These are phyloP conservation scores for Rhodotorula babjevae DNA, from an alignment of 768 basidiomycete species.

Conservation along the genomic window DNA sequence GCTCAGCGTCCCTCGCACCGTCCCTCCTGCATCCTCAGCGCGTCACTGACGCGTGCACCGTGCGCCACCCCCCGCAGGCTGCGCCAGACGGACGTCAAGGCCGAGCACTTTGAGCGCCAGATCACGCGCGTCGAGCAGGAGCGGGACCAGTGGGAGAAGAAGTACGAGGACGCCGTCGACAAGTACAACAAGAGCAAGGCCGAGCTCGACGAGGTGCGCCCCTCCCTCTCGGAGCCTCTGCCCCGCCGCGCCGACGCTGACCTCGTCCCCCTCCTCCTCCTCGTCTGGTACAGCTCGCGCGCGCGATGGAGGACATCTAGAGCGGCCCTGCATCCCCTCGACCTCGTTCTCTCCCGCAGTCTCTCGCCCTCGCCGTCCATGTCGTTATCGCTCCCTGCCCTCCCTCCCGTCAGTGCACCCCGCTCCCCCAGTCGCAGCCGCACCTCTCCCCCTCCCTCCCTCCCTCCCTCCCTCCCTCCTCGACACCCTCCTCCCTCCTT, in stretches of 20 bases:
- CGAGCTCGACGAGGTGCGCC: conserved; percentile 72
- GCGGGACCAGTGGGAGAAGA: conserved; percentile 88
- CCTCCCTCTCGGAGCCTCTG: neutral
- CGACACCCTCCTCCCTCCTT: neutral
- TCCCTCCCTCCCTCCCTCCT: neutral
- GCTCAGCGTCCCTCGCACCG: no score
- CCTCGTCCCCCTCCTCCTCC: no score
- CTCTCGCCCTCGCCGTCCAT: no score
- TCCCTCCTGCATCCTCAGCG: no score
- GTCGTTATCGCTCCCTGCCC: conserved; percentile 5
- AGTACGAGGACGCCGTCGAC: conserved; percentile 73
- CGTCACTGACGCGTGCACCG: neutral
- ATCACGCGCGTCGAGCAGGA: conserved; percentile 81
- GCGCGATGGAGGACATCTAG: conserved; percentile 38
- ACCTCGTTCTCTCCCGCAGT: neutral
- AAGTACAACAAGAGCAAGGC: conserved; percentile 70
- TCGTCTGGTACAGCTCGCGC: conserved; percentile 6
- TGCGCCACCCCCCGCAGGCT: conserved; percentile 55
- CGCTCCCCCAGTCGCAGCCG: neutral
- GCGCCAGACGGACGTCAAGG: conserved; percentile 94
- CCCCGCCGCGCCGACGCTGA: neutral
- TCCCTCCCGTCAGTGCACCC: neutral
- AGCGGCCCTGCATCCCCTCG: neutral
- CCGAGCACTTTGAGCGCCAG: conserved; percentile 94
- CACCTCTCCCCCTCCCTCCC: neutral